Conservation (phyloP, 495 filamentous ascomycete species). For the Hypoxylon rickii region DNA sequence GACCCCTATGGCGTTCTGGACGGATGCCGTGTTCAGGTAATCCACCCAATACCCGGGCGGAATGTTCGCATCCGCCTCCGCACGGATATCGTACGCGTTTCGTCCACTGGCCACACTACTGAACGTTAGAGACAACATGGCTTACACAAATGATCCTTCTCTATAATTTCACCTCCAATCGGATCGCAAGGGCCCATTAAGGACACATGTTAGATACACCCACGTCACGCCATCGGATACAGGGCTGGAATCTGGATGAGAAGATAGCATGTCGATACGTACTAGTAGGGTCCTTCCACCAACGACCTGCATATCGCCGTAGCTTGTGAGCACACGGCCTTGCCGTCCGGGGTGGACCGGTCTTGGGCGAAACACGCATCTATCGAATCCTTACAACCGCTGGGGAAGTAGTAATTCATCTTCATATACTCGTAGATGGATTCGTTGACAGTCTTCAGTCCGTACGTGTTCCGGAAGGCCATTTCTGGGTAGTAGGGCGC, state of each 20-base stretch:
- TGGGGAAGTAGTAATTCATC: conserved; percentile 50
- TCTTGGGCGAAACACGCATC: conserved; percentile 43
- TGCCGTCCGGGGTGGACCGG: conserved; percentile 42
- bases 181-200: no score
- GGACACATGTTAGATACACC: no score
- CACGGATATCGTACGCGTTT: conserved; percentile 59
- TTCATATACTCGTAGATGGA: conserved; percentile 46
- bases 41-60: conserved; percentile 53
- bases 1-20: conserved; percentile 56
- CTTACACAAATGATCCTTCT: no score
- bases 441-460: conserved; percentile 61
- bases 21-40: conserved; percentile 50
- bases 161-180: no score
- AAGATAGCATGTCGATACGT: conserved; percentile 1
- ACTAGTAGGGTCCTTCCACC: conserved; percentile 54
- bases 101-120: conserved; percentile 42
- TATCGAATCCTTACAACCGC: conserved; percentile 52
- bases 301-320: conserved; percentile 51
- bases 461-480: conserved; percentile 76
- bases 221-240: no score
- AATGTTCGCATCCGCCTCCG: conserved; percentile 51
- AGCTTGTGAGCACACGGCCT: conserved; percentile 45
- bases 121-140: not conserved
- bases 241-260: not conserved
- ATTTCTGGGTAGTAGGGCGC: conserved; percentile 66